Base-by-base conservation (phyloP, 73 alveolate genomes). In the Paramecium caudatum region DNA sequence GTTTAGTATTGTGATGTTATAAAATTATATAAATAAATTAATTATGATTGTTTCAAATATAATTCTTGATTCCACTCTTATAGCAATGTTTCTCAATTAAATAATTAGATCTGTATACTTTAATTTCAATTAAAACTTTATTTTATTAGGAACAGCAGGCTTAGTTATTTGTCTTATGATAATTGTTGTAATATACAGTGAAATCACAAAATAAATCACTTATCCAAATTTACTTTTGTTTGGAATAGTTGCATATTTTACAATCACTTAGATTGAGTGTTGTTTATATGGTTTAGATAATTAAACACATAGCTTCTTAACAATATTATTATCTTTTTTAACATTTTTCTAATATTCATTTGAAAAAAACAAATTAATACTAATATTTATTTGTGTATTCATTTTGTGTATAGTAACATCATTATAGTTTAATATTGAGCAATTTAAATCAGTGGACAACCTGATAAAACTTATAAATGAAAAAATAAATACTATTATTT, bases 241-340 rank as follows among this genome's bases (percentile, higher is more conserved):
- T 37, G 30, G 23, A 43, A 55, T 55, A 43, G 30, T 55, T 19
- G n/a, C 30, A 55, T 55, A 55, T 55, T 55, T 55, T 55, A 27
- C 80, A 6, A 55, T 55, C 9, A 55, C 80, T 4, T 21, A 55
- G 7, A 27, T 55, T 55, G 80, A 55, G 30, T 27, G 46, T 43
- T 9, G 23, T 55, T 55, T 27, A 27, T 55, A 55, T 23, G 23
- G 30, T 27, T 27, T 55, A 10, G 17, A 43, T 43, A 55, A 55
- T 55, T 55, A 37, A 55, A 55, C 80, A 12, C 80, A 55, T 55
- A 27, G 80, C 30, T 27, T 55, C 30, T 55, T 55, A 21, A 23
- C 80, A 55, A 55, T 55, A 27, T 55, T 55, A 55, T 43, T 55
- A 23, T 55, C 30, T 55, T 55, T 55, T 55, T 37, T 27, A 23